phyloP scores from a whole-genome alignment of 768 basidiomycete genomes.

The Amanita jacksonii region DNA sequence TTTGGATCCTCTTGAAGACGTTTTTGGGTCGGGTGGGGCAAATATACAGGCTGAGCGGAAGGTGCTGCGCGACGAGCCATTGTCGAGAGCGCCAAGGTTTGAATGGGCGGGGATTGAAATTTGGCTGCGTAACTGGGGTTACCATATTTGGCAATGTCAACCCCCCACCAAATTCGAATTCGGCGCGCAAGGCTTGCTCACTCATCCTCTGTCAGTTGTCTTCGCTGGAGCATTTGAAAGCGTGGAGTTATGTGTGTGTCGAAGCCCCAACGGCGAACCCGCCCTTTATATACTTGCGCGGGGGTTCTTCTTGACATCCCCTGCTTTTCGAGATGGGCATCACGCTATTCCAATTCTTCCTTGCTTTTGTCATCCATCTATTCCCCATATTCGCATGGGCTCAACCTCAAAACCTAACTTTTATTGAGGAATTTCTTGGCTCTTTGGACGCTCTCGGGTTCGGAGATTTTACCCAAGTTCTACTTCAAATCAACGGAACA shows the following conservation, averaged over 20 bases:
- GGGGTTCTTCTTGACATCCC: constrained; percentile 4
- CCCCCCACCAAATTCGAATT: no score
- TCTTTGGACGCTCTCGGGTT: constrained; percentile 31
- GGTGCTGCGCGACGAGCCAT: constrained; percentile 67
- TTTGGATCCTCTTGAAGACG: constrained; percentile 43
- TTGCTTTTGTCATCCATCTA: constrained; percentile 12
- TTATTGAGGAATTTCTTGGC: constrained; percentile 23
- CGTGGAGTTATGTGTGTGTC: background rate
- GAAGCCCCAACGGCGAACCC: background rate
- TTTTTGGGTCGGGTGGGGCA: constrained; percentile 36
- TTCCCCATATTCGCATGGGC: constrained; percentile 9
- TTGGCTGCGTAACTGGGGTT: no score
- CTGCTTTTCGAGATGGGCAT: background rate
- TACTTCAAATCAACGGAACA: constrained; percentile 34
- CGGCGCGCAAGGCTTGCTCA: background rate
- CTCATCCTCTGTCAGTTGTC: background rate
- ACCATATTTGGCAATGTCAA: no score
- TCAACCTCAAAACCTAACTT: constrained; percentile 11
- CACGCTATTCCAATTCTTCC: background rate
- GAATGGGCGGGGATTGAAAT: background rate
- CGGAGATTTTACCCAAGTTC: constrained; percentile 29
- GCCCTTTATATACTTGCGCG: background rate
- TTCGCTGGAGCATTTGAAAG: background rate
- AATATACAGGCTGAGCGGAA: constrained; percentile 43
- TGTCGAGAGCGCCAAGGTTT: background rate